phyloP scores from a whole-genome alignment of 768 basidiomycete genomes.

The Mycena rebaudengoi region DNA sequence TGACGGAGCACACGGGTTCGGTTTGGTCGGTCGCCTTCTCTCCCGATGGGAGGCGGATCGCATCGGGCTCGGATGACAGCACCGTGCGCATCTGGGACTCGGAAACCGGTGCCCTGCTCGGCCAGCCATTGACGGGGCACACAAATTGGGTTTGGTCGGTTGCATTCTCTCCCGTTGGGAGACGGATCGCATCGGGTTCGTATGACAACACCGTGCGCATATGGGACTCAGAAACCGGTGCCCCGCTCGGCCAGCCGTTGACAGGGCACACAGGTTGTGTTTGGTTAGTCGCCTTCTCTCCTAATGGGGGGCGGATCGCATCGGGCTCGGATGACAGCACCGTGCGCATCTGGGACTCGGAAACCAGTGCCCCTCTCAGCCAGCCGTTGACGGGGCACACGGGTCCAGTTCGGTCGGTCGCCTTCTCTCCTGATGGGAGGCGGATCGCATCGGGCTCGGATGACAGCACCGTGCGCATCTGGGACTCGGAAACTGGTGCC shows the following conservation, averaged over 20 bases:
- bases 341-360: too few relatives aligned
- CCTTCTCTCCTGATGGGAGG: slow-evolving; percentile 56
- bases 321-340: too few relatives aligned
- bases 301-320: too few relatives aligned
- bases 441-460: slow-evolving; percentile 59
- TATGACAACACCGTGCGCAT: slow-evolving; percentile 24
- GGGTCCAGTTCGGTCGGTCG: too few relatives aligned
- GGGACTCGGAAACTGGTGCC: slow-evolving; percentile 55
- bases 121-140: slow-evolving; percentile 28
- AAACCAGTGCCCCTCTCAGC: too few relatives aligned
- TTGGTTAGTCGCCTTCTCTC: too few relatives aligned
- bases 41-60: slow-evolving; percentile 30
- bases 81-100: slow-evolving; percentile 27
- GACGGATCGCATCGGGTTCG: slow-evolving; percentile 27
- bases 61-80: slow-evolving; percentile 19
- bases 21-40: slow-evolving; percentile 34
- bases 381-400: too few relatives aligned
- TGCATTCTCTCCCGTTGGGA: slow-evolving; percentile 28
- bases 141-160: slow-evolving; percentile 41
- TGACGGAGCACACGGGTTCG: slow-evolving; percentile 28
- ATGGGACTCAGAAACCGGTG: slow-evolving; percentile 25
- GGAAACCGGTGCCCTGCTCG: not conserved
- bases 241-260: not conserved
- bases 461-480: slow-evolving; percentile 61
- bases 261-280: too few relatives aligned